Conservation (phyloP, 23 red algal genomes). For the Gracilaria vermiculophylla region DNA sequence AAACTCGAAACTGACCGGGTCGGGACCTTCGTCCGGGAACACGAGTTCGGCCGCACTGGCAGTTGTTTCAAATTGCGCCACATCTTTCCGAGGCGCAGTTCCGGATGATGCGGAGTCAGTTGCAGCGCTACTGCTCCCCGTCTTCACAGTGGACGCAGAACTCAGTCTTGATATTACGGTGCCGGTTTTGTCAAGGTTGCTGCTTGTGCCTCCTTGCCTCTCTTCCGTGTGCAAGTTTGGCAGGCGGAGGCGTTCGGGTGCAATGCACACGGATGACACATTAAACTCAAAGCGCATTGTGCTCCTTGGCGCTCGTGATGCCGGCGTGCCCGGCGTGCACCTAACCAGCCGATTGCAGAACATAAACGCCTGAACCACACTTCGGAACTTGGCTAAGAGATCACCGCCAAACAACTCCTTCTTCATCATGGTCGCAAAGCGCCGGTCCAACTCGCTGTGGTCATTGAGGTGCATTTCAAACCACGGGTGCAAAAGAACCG, state of each 20-base stretch:
- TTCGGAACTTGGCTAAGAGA: not conserved
- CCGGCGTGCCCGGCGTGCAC: not conserved
- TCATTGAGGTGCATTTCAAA: conserved; percentile 41
- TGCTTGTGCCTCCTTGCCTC: not conserved
- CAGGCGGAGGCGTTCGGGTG: not conserved
- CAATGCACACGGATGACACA: conserved; percentile 39
- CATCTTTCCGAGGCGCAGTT: not conserved
- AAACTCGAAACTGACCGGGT: conserved; percentile 11
- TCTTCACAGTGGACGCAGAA: conserved; percentile 58
- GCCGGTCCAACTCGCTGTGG: not conserved
- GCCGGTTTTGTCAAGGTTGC: not conserved
- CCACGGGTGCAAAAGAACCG: conserved; percentile 81
- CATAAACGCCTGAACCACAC: conserved; percentile 2
- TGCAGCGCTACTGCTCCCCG: conserved; percentile 17
- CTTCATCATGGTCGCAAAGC: not conserved
- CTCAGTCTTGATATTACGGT: conserved; percentile 57
- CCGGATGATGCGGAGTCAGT: conserved; percentile 18
- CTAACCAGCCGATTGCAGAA: not conserved
- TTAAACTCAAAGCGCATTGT: conserved; percentile 48
- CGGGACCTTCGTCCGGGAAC: not conserved
- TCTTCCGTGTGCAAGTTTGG: not conserved
- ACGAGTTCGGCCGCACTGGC: not conserved
- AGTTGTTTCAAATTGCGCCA: not conserved
- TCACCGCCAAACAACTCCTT: not conserved
- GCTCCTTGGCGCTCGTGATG: not conserved